Evolutionary conservation across 768 basidiomycete genomes (phyloP).

Genomic region (Asterophora lycoperdoides): DNA sequence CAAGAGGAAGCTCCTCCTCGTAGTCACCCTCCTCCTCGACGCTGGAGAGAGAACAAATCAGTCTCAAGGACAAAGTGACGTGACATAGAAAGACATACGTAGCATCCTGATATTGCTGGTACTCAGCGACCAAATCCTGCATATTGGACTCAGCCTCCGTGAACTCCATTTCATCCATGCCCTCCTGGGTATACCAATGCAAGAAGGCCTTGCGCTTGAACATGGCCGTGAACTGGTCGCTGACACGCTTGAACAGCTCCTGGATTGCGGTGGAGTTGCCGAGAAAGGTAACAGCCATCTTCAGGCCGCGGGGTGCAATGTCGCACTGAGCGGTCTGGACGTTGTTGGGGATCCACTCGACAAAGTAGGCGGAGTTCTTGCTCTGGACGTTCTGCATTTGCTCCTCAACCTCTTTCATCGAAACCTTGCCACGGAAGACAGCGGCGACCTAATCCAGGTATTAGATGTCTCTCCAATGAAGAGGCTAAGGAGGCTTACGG

Average conservation of each 20-base stretch:
- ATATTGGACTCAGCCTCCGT: conserved; percentile 99
- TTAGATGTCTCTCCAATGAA: background rate
- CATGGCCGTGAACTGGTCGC: conserved; percentile 98
- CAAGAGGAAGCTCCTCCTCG: conserved; percentile 67
- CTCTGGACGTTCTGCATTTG: conserved; percentile 97
- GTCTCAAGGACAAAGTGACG: background rate
- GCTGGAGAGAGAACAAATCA: conserved; percentile 35
- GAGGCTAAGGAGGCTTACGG: conserved; percentile 43
- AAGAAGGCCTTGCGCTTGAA: conserved; percentile 98
- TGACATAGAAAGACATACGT: conserved; percentile 52
- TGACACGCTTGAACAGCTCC: conserved; percentile 98
- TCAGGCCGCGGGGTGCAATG: conserved; percentile 90
- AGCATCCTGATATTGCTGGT: conserved; percentile 94
- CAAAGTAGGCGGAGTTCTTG: conserved; percentile 98
- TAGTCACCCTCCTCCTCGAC: conserved; percentile 87
- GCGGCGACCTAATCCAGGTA: conserved; percentile 63
- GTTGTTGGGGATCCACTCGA: conserved; percentile 99
- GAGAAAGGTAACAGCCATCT: conserved; percentile 97
- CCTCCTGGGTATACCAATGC: conserved; percentile 99
- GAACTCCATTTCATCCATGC: conserved; percentile 99
- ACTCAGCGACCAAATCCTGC: conserved; percentile 98
- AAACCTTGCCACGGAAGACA: conserved; percentile 98
- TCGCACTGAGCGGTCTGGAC: conserved; percentile 97
- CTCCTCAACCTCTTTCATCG: conserved; percentile 99
- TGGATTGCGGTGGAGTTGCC: conserved; percentile 98